Evolutionary conservation across 2,329 filamentous ascomycete genomes (phyloP).

Genomic region (Fusarium stilboides): DNA sequence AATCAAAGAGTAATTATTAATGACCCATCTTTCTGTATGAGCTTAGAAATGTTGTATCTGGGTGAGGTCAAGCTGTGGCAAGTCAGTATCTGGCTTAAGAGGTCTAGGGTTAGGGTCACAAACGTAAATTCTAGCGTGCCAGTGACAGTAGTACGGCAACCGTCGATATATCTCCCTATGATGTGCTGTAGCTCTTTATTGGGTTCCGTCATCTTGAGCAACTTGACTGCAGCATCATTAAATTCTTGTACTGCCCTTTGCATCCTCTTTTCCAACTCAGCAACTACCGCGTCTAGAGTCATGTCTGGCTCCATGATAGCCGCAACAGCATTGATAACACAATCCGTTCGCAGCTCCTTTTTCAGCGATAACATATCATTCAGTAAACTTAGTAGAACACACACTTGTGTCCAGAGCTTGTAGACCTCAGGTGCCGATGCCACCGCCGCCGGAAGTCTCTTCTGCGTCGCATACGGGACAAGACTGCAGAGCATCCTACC

Average conservation of each 20-base stretch:
- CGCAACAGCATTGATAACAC: slow-evolving; percentile 52
- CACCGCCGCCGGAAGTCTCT: slow-evolving; percentile 25
- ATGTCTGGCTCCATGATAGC: slow-evolving; percentile 45
- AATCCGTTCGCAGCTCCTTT: slow-evolving; percentile 51
- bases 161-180: slow-evolving; percentile 50
- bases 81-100: slow-evolving; percentile 2
- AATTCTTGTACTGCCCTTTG: slow-evolving; percentile 43
- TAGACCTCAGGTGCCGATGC: slow-evolving; percentile 15
- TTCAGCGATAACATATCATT: slow-evolving; percentile 54
- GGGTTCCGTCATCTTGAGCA: slow-evolving; percentile 20
- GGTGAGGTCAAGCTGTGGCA: slow-evolving; percentile 51
- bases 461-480: slow-evolving; percentile 45
- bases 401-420: slow-evolving; percentile 47
- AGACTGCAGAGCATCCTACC: slow-evolving; percentile 49
- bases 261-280: slow-evolving; percentile 44
- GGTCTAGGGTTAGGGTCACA: slow-evolving; percentile 16
- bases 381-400: slow-evolving; percentile 46
- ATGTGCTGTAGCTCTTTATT: slow-evolving; percentile 28
- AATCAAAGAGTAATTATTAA: slow-evolving; percentile 52
- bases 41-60: slow-evolving; percentile 52
- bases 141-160: slow-evolving; percentile 51
- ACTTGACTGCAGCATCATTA: slow-evolving; percentile 39
- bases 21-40: slow-evolving; percentile 53
- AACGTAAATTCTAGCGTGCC: slow-evolving; percentile 55
- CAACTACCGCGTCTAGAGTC: slow-evolving; percentile 45